Conservation (phyloP, 108 stramenopile species). For the Nitzschia sp. region DNA sequence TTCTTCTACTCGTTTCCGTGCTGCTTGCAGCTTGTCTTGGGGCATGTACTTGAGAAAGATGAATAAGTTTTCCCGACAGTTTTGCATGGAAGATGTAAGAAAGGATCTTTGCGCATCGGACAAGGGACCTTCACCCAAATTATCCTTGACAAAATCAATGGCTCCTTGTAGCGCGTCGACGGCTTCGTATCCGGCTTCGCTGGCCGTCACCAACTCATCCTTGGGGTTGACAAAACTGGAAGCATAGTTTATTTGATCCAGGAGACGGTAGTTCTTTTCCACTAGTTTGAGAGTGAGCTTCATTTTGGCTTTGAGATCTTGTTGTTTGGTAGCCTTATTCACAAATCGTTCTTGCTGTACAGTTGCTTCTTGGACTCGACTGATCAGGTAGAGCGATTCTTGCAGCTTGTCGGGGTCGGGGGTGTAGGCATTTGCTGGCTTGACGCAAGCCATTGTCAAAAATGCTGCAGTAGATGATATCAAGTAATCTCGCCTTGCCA, state of each 20-base stretch:
- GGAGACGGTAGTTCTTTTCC: constrained; percentile 62
- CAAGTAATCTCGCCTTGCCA: neutral
- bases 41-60: constrained; percentile 63
- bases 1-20: constrained; percentile 64
- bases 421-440: constrained; percentile 47
- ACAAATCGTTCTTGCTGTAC: constrained; percentile 74
- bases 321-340: constrained; percentile 36
- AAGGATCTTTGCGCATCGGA: constrained; percentile 56
- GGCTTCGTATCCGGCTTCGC: constrained; percentile 58
- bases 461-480: no score
- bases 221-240: constrained; percentile 41
- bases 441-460: neutral
- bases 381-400: constrained; percentile 69
- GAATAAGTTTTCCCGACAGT: constrained; percentile 56
- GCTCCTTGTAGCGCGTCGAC: constrained; percentile 67
- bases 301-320: constrained; percentile 56
- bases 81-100: constrained; percentile 40
- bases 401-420: constrained; percentile 63
- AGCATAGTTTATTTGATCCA: constrained; percentile 69
- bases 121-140: constrained; percentile 21
- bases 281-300: constrained; percentile 66
- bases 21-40: constrained; percentile 44
- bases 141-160: constrained; percentile 62
- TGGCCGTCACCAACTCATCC: constrained; percentile 49
- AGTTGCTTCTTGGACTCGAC: constrained; percentile 75